Base-by-base conservation (phyloP, 2,329 filamentous ascomycete species). In the Fusarium sp. region DNA sequence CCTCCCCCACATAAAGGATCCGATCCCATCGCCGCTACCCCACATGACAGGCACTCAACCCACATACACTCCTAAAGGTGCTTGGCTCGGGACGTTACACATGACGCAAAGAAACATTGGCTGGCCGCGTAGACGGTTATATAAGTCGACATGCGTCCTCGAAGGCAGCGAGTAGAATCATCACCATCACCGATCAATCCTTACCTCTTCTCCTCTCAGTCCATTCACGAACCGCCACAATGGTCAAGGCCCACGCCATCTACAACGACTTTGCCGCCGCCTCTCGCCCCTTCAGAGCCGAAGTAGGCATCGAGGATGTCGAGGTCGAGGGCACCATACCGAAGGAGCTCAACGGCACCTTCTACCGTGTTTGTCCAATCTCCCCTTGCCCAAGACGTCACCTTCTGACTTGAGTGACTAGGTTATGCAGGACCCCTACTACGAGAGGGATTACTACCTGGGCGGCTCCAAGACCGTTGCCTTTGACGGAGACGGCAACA, bases 401-500 rank as follows among this genome's bases (percentile, higher is more conserved):
- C 9, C 13, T 18, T 16, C 9, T 52, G 25, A n/a, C 18, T 29
- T 10, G 5, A 42, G n/a, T 22, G 11, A 22, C 25, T 20, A 65
- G 60, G 60, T 63, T 11, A 52, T 54, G 31, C 42, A 56, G 11
- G 60, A 63, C 20, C 60, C 60, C 10, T 63, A 63, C 31, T 63
- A 54, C 47, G 60, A 63, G 13, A 27, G 60, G 5, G 60, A 63
- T 7, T 54, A 63, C 9, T 63, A 63, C 27, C 22, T 36, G 4
- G 29, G 22, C 6, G 60, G 60, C 29, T 27, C 60, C 60, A 63
- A 63, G 14, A 63, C 60, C 4, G 27, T 47, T 10, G 56, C 65
- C 18, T 42, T 67, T 16, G 58, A 67, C 2, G 65, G 58, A 6
- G 65, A 67, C n/a, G 65, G 65, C 5, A 63, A n/a, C 5, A 63